These are phyloP conservation scores for Gentiana dahurica DNA, from an alignment of 257 asterid genomes.

Conservation along the genomic window DNA sequence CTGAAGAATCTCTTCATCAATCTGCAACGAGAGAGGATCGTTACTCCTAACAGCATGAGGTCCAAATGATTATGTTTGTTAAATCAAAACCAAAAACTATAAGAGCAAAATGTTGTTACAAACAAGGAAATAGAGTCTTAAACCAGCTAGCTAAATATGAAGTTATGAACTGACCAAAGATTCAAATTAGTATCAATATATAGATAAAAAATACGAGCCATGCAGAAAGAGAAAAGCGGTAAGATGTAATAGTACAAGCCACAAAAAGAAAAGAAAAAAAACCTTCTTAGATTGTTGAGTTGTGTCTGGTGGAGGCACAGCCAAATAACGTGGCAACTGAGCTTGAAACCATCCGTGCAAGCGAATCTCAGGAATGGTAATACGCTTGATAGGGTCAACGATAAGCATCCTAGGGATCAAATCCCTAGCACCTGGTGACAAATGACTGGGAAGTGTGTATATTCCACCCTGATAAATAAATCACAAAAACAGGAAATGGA, in stretches of 20 bases:
- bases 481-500: slow-evolving; percentile 3
- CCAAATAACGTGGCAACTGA: slow-evolving; percentile 82
- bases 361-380: slow-evolving; percentile 89
- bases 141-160: too few relatives aligned
- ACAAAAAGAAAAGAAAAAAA: neutral
- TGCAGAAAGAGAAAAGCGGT: too few relatives aligned
- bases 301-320: slow-evolving; percentile 90
- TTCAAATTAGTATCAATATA: too few relatives aligned
- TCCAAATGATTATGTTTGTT: too few relatives aligned
- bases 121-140: too few relatives aligned
- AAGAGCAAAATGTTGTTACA: too few relatives aligned
- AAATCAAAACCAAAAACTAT: too few relatives aligned
- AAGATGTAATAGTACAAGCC: too few relatives aligned
- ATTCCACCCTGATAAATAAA: slow-evolving; percentile 64
- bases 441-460: slow-evolving; percentile 91
- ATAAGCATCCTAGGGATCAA: slow-evolving; percentile 88
- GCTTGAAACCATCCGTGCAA: slow-evolving; percentile 84
- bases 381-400: slow-evolving; percentile 88
- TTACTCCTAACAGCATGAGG: too few relatives aligned
- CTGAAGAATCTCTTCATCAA: slow-evolving; percentile 86
- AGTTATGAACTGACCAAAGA: too few relatives aligned
- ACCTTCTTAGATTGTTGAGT: slow-evolving; percentile 90
- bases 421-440: slow-evolving; percentile 84
- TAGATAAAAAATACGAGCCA: too few relatives aligned
- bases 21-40: slow-evolving; percentile 28